Evolutionary conservation across 2,329 filamentous ascomycete genomes (phyloP), one percentile per base, ranked within the genome.

Genomic region (Apiospora malaysiana): DNA sequence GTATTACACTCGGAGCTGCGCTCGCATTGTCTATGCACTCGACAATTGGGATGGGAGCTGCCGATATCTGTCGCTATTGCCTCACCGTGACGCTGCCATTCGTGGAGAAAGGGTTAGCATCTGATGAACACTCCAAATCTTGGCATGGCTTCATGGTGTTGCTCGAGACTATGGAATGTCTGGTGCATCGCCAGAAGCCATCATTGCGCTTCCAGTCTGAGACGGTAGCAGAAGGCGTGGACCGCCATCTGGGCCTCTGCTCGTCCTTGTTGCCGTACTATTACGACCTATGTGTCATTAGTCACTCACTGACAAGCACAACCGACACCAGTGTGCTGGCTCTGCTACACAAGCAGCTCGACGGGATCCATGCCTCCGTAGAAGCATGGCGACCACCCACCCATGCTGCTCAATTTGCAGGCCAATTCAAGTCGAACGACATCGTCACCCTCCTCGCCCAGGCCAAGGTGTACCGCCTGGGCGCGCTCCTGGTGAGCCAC

Each of bases 261-360:
- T 69, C 75, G 45, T 72, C 77, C 43, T 42, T 78, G 2, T 69
- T 78, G 27, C 76, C 75, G 4, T 75, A 76, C 40, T 78, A 77
- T 47, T 71, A 78, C 66, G 76, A 78, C 70, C 72, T 78, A 43
- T 78, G 77, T 70, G 71, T 73, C 0, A 76, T 78, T 46, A 78
- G 75, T 66, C 69, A 77, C 32, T 73, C 73, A 18, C 70, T 77
- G 21, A 27, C 69, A 14, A 68, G 70, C 63, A 72, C 63, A 37
- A 71, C 70, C 1, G 74, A 76, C 66, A 47, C 23, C 18, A 69
- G 66, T 32, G 59, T 46, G 45, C 23, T 74, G 51, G 72, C 68
- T 68, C 69, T 66, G 23, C 21, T 77, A 6, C 72, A 73, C 63
- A 73, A 75, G 65, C 73, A 74, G 68, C 49, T 78, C 18, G 74